Evolutionary conservation across 768 basidiomycete species (phyloP), one percentile per base, ranked within the genome.

Genomic region (Mrakia frigida): DNA sequence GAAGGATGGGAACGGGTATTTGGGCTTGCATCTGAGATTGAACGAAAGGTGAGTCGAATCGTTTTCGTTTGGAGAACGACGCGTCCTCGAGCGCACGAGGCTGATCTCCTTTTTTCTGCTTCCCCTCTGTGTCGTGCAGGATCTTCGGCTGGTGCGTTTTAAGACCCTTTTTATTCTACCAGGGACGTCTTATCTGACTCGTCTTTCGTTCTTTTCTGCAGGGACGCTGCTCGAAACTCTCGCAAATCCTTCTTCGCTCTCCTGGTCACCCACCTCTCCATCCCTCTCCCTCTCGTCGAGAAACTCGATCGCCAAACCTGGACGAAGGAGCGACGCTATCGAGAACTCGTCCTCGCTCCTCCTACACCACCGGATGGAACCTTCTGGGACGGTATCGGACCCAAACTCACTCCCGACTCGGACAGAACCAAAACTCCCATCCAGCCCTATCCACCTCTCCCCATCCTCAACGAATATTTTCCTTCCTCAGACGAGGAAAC

Each of bases 21-120:
- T 90, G 31, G 90, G 87, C 1, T 87, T 87, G 3, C 91, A 93
- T 80, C 81, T 93, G 2, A 88, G 92, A 10, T 79, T 91, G 10
- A 89, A 89, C 6, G 91, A 92, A 78, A 90, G 91, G 69, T 70
- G 28, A 46, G 69, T 35, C 39, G 14, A 46, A 16, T 10, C 31
- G 33, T 23, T 1, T 79, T 83, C 92, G 81, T 84, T 83, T 78
- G 79, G 78, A 25, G 82, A 85, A 16, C 85, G 85, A 9, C 46
- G 46, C 46, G 46, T 50, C 46, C 46, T 43, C 43, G 79, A 80
- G 18, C 9, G 28, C 68, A 35, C 3, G 21, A n/a, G 31, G 37
- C 68, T 69, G 25, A 46, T 41, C 41, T n/a, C 23, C 43, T 41
- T 69, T 23, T n/a, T 35, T 69, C 39, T 46, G n/a, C n/a, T 69